Evolutionary conservation across 1,284 basidiomycete species (phyloP).

Genomic region (Trametes versicolor): DNA sequence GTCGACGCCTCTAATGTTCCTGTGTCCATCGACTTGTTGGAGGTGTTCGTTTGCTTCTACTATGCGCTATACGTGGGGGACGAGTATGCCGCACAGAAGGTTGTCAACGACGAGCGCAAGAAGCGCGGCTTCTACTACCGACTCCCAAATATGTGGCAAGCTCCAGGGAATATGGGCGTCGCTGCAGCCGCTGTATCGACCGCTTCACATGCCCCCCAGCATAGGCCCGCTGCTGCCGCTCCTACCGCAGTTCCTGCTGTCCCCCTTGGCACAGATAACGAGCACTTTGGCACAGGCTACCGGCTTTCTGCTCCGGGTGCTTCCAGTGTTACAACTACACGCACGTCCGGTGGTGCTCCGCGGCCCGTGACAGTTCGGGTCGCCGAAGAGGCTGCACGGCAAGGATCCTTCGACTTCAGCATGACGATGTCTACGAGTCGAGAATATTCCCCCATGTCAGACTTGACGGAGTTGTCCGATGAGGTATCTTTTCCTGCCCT

Average conservation of each 20-base stretch:
- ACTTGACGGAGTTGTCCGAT: not conserved
- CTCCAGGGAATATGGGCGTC: not conserved
- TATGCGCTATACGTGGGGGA: conserved; percentile 34
- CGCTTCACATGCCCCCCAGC: not conserved
- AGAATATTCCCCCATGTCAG: not conserved
- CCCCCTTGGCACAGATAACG: too few species aligned
- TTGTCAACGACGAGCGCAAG: conserved; percentile 23
- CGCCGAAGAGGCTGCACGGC: too few species aligned
- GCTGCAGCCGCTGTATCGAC: not conserved
- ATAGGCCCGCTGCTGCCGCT: not conserved
- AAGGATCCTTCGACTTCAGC: too few species aligned
- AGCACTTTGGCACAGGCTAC: too few species aligned
- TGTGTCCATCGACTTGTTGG: conserved; percentile 1
- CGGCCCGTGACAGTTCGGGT: too few species aligned
- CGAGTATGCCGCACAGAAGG: conserved; percentile 12
- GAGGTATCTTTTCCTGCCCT: not conserved
- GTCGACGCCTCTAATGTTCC: not conserved
- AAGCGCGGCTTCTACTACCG: conserved; percentile 17
- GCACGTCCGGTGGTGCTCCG: too few species aligned
- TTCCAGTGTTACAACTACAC: too few species aligned
- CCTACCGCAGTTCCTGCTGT: too few species aligned
- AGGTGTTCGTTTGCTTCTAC: conserved; percentile 42
- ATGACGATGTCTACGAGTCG: not conserved
- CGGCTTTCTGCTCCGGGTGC: too few species aligned
- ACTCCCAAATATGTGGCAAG: conserved; percentile 7